These are phyloP conservation scores for Hibiscus mutabilis DNA, from an alignment of 345 rosid genomes.

Conservation along the genomic window DNA sequence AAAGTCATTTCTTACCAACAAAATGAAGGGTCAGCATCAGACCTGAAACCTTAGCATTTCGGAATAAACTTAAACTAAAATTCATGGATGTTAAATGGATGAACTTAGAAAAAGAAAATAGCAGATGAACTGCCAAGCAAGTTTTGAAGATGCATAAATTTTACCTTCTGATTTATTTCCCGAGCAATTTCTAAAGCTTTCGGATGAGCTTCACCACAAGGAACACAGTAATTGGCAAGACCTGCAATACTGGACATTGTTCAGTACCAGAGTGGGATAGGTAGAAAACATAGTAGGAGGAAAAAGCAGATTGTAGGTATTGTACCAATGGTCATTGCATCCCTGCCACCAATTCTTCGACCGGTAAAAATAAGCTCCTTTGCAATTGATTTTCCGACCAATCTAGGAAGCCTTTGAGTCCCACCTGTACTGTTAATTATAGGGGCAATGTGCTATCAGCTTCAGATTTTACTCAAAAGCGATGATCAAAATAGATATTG, in stretches of 20 bases:
- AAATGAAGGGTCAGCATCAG: neutral
- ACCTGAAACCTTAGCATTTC: neutral
- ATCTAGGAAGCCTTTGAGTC: slow-evolving; percentile 81
- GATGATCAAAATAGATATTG: neutral
- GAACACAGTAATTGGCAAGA: slow-evolving; percentile 66
- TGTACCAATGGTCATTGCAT: slow-evolving; percentile 63
- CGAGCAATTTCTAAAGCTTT: slow-evolving; percentile 83
- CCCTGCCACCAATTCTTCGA: slow-evolving; percentile 58
- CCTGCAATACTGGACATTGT: slow-evolving; percentile 32
- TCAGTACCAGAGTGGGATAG: neutral
- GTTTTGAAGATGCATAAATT: neutral
- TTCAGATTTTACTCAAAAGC: neutral
- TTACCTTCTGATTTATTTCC: slow-evolving; percentile 73
- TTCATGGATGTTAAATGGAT: slow-evolving; percentile 5
- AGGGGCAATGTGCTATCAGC: slow-evolving; percentile 5
- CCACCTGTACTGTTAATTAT: slow-evolving; percentile 72
- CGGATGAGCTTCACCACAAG: slow-evolving; percentile 58
- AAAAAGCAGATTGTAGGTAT: neutral
- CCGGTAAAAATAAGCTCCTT: slow-evolving; percentile 87
- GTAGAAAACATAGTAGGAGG: neutral
- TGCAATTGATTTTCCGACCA: slow-evolving; percentile 72
- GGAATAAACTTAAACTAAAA: neutral
- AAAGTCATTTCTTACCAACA: neutral
- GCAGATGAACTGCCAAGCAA: neutral
- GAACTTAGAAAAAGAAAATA: neutral